Evolutionary conservation across 1,284 basidiomycete species (phyloP).

Genomic region (Phaffia rhodozyma): DNA sequence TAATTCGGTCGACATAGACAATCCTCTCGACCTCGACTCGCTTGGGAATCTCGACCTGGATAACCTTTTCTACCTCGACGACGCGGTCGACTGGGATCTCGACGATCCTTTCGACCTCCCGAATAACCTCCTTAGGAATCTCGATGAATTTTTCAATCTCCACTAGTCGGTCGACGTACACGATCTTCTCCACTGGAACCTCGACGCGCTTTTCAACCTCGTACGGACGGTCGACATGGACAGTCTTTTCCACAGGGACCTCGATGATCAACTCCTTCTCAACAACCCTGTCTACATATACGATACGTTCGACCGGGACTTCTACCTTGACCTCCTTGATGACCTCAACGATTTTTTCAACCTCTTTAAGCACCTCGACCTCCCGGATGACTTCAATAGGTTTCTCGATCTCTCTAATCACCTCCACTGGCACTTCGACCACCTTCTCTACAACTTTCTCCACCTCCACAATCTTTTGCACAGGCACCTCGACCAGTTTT

Average conservation of each 20-base stretch:
- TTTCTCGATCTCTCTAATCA: conserved; percentile 29
- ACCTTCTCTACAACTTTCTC: conserved; percentile 30
- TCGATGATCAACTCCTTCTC: conserved; percentile 22
- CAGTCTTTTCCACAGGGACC: conserved; percentile 28
- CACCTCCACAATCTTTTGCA: conserved; percentile 25
- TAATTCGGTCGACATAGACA: conserved; percentile 21
- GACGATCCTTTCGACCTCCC: conserved; percentile 28
- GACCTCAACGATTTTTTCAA: conserved; percentile 26
- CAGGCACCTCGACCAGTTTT: conserved; percentile 21
- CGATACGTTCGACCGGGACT: conserved; percentile 24
- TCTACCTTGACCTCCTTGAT: conserved; percentile 22
- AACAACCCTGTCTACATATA: conserved; percentile 21
- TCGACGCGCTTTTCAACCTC: conserved; percentile 38
- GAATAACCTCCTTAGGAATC: conserved; percentile 24
- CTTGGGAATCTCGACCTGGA: conserved; percentile 28
- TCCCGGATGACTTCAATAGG: no score
- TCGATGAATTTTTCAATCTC: conserved; percentile 29
- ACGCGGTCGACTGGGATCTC: conserved; percentile 24
- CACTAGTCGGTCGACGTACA: conserved; percentile 32
- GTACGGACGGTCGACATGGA: conserved; percentile 37
- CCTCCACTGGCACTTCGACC: conserved; percentile 29
- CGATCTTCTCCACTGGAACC: conserved; percentile 33
- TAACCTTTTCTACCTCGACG: conserved; percentile 22
- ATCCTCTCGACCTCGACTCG: conserved; percentile 30
- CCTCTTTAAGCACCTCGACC: conserved; percentile 27